Evolutionary conservation across 1,284 basidiomycete genomes (phyloP).

Genomic region (Hymenochaete sp.): DNA sequence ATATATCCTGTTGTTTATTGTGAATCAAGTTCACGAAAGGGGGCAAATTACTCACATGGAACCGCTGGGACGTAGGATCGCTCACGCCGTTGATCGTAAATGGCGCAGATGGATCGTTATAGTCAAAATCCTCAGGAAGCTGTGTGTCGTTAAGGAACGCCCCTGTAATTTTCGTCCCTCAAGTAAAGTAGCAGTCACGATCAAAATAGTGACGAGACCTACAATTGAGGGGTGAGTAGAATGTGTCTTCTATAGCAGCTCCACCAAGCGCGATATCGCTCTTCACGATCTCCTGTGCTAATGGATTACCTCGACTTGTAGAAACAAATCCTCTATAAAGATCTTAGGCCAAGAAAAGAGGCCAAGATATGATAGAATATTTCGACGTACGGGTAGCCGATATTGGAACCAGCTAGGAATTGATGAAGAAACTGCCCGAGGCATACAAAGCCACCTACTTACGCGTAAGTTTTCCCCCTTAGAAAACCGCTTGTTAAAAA

Average conservation of each 20-base stretch:
- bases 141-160: slow-evolving; percentile 46
- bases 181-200: not conserved
- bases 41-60: slow-evolving; percentile 34
- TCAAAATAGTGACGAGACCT: slow-evolving; percentile 18
- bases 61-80: slow-evolving; percentile 49
- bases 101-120: slow-evolving; percentile 38
- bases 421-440: slow-evolving; percentile 52
- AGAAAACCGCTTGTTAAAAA: slow-evolving; percentile 8
- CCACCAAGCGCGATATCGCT: slow-evolving; percentile 39
- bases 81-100: slow-evolving; percentile 38
- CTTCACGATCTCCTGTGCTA: slow-evolving; percentile 49
- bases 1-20: slow-evolving; percentile 26
- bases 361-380: not conserved
- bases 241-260: slow-evolving; percentile 32
- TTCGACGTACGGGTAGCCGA: slow-evolving; percentile 41
- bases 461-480: not conserved
- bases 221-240: slow-evolving; percentile 48
- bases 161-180: slow-evolving; percentile 27
- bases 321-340: slow-evolving; percentile 43
- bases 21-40: not conserved
- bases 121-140: slow-evolving; percentile 38
- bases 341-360: slow-evolving; percentile 7
- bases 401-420: slow-evolving; percentile 42
- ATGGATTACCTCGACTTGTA: slow-evolving; percentile 40
- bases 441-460: slow-evolving; percentile 48